A percentile compares a stretch with the other conserved stretches of the same genome.
Conservation (phyloP, 176 grass and related monocot species). For the Phragmites australis region DNA sequence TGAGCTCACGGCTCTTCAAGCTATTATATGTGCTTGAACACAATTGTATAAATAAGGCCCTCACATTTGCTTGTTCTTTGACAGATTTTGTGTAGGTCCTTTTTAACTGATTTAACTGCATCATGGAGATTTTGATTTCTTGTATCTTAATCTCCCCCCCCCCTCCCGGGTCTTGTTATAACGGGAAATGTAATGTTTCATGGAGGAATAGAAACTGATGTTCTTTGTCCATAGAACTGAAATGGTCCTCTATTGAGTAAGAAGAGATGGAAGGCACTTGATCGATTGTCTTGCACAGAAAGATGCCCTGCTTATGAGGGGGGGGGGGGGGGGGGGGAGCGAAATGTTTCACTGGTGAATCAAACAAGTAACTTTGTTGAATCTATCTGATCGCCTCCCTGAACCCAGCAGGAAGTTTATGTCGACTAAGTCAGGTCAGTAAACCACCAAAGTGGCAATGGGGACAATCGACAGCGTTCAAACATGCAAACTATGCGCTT, state of each 20-base stretch:
- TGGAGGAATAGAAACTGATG: not conserved
- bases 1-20: constrained; percentile 33
- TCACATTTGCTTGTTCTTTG: not conserved
- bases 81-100: constrained; percentile 40
- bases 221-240: not conserved
- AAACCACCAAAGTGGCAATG: not conserved
- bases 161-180: not conserved
- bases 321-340: too few relatives aligned
- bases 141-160: not conserved
- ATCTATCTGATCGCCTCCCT: not conserved
- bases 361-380: not conserved
- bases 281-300: not conserved
- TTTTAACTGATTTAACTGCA: constrained; percentile 13
- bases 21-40: constrained; percentile 21
- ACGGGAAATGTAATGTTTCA: constrained; percentile 4
- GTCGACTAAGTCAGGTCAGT: not conserved
- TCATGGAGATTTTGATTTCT: not conserved
- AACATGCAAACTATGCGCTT: too few relatives aligned
- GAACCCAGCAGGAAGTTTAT: not conserved
- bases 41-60: constrained; percentile 40
- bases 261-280: not conserved
- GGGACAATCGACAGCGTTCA: too few relatives aligned
- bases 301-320: not conserved
- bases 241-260: not conserved
- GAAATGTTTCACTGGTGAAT: not conserved